Evolutionary conservation across 108 stramenopile genomes (phyloP), one percentile per base, ranked within the genome.

Genomic region (Pseudonitzschia multistriata): DNA sequence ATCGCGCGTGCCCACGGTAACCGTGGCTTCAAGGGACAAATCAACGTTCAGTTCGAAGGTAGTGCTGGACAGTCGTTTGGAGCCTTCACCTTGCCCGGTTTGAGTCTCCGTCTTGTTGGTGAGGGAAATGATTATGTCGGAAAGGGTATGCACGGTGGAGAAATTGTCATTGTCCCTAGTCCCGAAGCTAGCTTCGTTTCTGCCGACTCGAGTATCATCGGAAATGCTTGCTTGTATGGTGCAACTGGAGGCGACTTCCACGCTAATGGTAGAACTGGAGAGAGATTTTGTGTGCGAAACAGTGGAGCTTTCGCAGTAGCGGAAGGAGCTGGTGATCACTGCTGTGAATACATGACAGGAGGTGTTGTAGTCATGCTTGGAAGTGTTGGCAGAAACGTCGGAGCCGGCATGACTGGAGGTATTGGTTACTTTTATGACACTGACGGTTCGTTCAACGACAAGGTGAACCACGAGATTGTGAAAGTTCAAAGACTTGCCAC

Each of bases 81-180:
- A 47, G 94, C 96, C 40, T 93, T 92, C 66, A 72, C 84, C 49
- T 83, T 96, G 30, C 91, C 93, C 42, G 98, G 96, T 25, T 65
- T 96, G 68, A 86, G 76, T 60, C 77, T 98, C 24, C 82, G 91
- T 62, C 81, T 98, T 28, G 86, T 83, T 42, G 98, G 98, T 31
- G 98, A 98, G 77, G 95, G 94, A 3, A 97, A 98, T 79, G 98
- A 98, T 75, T 97, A 97, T 73, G 98, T 98, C 25, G 96, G 96
- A 78, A 98, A 98, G 82, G 94, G 96, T 6, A 89, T 97, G 71
- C 90, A 90, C 72, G 97, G 98, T 52, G 98, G 96, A 62, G 88
- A 92, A 67, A 88, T 98, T 54, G 86, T 90, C 48, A 87, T 97
- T 21, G 87, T 94, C 40, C 97, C 98, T 15, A 83, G 81, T 29